These are phyloP conservation scores for Fennellomyces sp. DNA, from an alignment of 371 early-diverging fungal species.

Conservation along the genomic window DNA sequence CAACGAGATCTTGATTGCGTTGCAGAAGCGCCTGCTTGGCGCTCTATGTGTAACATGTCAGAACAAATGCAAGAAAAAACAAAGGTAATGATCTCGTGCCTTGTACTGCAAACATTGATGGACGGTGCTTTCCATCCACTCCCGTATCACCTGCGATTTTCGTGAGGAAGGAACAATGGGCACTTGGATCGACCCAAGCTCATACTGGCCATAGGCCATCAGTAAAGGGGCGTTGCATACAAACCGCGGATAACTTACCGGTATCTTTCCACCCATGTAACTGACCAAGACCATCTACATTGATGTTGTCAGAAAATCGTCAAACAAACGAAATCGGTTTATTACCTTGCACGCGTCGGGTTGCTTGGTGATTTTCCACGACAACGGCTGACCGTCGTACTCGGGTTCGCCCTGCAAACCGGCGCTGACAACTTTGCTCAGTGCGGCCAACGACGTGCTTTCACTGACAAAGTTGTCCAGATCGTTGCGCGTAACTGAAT, in stretches of 20 bases:
- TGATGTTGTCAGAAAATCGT: too few species aligned
- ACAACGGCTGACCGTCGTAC: conserved; percentile 11
- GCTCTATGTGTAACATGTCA: background rate
- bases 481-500: conserved; percentile 5
- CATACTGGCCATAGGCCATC: conserved; percentile 1
- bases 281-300: conserved; percentile 11
- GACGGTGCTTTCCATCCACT: conserved; percentile 15
- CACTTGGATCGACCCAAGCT: conserved; percentile 5
- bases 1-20: conserved; percentile 12
- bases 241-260: conserved; percentile 11
- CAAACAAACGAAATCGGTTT: too few species aligned
- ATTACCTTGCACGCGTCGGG: conserved; percentile 11
- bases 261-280: conserved; percentile 5
- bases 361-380: conserved; percentile 7
- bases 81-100: background rate
- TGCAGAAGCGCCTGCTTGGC: background rate
- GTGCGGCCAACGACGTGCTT: background rate
- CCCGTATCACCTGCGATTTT: background rate
- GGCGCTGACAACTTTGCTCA: conserved; percentile 3
- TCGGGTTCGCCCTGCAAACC: conserved; percentile 13
- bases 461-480: conserved; percentile 7
- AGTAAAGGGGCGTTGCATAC: background rate
- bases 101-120: background rate
- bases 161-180: background rate
- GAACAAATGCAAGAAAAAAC: background rate